These are phyloP conservation scores for Botrytis medusae DNA, from an alignment of 2,329 filamentous ascomycete genomes.

Conservation along the genomic window DNA sequence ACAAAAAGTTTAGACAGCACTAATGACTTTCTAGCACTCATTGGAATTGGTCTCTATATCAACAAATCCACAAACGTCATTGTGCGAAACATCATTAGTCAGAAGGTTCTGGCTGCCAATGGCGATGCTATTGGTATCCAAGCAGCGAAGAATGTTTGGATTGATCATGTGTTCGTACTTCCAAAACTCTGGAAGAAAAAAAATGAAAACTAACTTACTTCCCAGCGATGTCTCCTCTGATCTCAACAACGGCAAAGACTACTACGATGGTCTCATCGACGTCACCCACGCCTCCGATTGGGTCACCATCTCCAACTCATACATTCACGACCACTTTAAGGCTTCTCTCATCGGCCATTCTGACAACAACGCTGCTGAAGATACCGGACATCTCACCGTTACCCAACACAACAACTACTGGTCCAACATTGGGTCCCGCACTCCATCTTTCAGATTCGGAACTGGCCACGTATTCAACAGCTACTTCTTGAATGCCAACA, in stretches of 20 bases:
- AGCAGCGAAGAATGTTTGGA: slow-evolving; percentile 48
- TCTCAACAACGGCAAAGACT: slow-evolving; percentile 44
- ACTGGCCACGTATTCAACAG: slow-evolving; percentile 56
- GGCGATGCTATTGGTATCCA: slow-evolving; percentile 54
- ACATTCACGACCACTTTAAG: slow-evolving; percentile 46
- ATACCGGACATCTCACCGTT: slow-evolving; percentile 35
- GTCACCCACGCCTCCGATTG: slow-evolving; percentile 47
- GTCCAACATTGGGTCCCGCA: slow-evolving; percentile 34
- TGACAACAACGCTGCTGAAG: slow-evolving; percentile 35
- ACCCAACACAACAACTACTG: slow-evolving; percentile 36
- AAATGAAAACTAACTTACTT: not conserved
- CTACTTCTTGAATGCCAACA: slow-evolving; percentile 47
- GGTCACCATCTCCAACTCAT: slow-evolving; percentile 46
- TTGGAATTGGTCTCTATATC: slow-evolving; percentile 49
- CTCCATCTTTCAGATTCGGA: slow-evolving; percentile 64
- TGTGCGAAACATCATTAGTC: slow-evolving; percentile 55
- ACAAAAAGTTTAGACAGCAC: not conserved
- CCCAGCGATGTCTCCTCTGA: slow-evolving; percentile 39
- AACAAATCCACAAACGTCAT: slow-evolving; percentile 54
- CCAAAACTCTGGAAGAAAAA: not conserved
- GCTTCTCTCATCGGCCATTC: slow-evolving; percentile 37
- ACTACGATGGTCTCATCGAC: slow-evolving; percentile 47
- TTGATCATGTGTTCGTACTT: slow-evolving; percentile 18
- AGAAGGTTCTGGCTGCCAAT: slow-evolving; percentile 46
- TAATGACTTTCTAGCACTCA: slow-evolving; percentile 39